Evolutionary conservation across 1,284 basidiomycete genomes (phyloP), one percentile per base, ranked within the genome.

Genomic region (Apiotrichum gracile): DNA sequence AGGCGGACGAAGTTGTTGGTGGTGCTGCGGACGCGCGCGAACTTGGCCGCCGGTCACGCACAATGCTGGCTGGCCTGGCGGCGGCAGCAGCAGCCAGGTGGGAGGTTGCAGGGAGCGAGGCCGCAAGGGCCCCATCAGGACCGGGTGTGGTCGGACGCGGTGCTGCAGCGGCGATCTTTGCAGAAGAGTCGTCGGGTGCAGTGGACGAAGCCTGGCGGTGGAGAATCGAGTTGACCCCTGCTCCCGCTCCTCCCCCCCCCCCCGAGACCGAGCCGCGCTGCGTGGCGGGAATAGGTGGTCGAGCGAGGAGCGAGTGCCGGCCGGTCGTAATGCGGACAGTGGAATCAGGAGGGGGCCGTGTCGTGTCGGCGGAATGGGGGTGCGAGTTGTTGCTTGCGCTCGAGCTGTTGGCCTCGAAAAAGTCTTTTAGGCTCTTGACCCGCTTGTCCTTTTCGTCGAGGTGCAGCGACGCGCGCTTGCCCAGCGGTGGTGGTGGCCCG

Each of bases 361-460:
- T n/a, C n/a, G n/a, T 42, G 41, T 29, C n/a, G 19, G n/a, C 17
- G 31, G 21, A 3, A 25, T 26, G 10, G 33, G n/a, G 22, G 8
- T 33, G 16, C n/a, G 37, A 19, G 10, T 24, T 24, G 42, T 29
- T 42, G 31, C 35, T 29, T 6, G 17, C n/a, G 26, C 5, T 17
- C 10, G 5, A 5, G 9, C 21, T 24, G 42, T 33, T 44, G 29
- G 4, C 29, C 14, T 44, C 42, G 22, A 44, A 44, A 19, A 44
- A 44, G 29, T 26, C 26, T 33, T 44, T 44, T 27, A 44, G 42
- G 42, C 33, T 44, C 29, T 44, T 27, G 19, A 44, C 42, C 2
- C 42, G 39, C 40, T 40, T 54, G 34, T 49, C 47, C 29, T 51
- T 55, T 38, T 51, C 49, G 47, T 55, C 54, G 42, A 47, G 34